These are phyloP conservation scores for Suhomyces kilbournensis DNA, from an alignment of 805 yeast genomes.

Conservation along the genomic window DNA sequence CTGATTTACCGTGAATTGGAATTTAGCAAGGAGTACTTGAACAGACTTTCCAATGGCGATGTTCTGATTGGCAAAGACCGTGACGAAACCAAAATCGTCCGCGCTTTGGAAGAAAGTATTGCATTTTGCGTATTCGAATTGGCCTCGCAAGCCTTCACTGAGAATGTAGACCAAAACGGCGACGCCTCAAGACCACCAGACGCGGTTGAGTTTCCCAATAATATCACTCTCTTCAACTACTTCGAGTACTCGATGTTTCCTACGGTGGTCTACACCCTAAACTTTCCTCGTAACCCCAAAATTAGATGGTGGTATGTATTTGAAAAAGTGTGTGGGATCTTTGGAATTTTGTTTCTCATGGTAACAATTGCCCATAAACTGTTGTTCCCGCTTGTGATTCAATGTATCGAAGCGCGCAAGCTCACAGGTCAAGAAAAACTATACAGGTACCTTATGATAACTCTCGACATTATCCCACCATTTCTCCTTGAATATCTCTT, in stretches of 20 bases:
- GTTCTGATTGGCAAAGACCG: conserved; percentile 11
- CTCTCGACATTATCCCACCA: conserved; percentile 76
- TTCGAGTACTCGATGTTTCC: conserved; percentile 87
- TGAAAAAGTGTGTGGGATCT: conserved; percentile 71
- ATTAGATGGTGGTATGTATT: conserved; percentile 69
- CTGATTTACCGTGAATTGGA: conserved; percentile 51
- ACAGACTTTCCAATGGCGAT: conserved; percentile 35
- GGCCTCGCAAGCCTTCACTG: conserved; percentile 47
- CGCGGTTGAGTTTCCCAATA: conserved; percentile 59
- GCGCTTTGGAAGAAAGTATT: conserved; percentile 40
- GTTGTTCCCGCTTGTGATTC: conserved; percentile 69
- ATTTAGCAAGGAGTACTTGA: conserved; percentile 39
- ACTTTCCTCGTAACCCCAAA: conserved; percentile 69
- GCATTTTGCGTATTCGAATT: conserved; percentile 74
- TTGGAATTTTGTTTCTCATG: conserved; percentile 85
- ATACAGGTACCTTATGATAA: conserved; percentile 51
- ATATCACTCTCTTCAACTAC: conserved; percentile 62
- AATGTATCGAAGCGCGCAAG: conserved; percentile 52
- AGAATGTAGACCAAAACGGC: conserved; percentile 11
- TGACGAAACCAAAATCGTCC: conserved; percentile 4
- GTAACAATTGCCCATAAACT: conserved; percentile 71
- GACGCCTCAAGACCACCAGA: conserved; percentile 4
- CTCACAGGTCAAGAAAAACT: conserved; percentile 47
- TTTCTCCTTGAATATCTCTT: conserved; percentile 73
- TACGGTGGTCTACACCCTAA: conserved; percentile 77